Evolutionary conservation across 164 flowering plant genomes (phyloP).

Genomic region (Protea cynaroides): DNA sequence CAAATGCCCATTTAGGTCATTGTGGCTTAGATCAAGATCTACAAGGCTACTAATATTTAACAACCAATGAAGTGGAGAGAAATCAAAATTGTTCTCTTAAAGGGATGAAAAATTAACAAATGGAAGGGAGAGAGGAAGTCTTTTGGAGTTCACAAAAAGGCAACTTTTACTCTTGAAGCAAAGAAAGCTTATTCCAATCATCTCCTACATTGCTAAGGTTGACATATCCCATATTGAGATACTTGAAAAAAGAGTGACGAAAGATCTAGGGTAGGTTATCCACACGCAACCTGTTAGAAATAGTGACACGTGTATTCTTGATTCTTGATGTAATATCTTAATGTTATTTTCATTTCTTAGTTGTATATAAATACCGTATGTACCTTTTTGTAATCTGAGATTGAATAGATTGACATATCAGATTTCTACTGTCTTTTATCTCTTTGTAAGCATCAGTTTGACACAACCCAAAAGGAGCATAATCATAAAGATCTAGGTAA

Average conservation of each 20-base stretch:
- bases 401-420: too few relatives aligned
- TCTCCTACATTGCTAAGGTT: conserved; percentile 4
- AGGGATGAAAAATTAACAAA: conserved; percentile 5
- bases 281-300: not conserved
- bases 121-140: not conserved
- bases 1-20: not conserved
- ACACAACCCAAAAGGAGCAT: not conserved
- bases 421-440: too few relatives aligned
- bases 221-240: conserved; percentile 14
- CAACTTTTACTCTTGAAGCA: conserved; percentile 15
- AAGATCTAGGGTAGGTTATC: conserved; percentile 15
- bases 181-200: conserved; percentile 24
- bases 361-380: too few relatives aligned
- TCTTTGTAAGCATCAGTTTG: too few relatives aligned
- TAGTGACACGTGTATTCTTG: too few relatives aligned
- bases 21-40: not conserved
- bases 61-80: not conserved
- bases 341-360: too few relatives aligned
- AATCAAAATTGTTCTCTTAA: not conserved
- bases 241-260: conserved; percentile 15
- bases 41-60: not conserved
- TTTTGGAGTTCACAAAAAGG: conserved; percentile 1
- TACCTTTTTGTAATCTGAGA: too few relatives aligned
- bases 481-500: not conserved
- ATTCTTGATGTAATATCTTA: too few relatives aligned